Conservation (phyloP, 75 land plant species). For the Cunninghamia lanceolata region DNA sequence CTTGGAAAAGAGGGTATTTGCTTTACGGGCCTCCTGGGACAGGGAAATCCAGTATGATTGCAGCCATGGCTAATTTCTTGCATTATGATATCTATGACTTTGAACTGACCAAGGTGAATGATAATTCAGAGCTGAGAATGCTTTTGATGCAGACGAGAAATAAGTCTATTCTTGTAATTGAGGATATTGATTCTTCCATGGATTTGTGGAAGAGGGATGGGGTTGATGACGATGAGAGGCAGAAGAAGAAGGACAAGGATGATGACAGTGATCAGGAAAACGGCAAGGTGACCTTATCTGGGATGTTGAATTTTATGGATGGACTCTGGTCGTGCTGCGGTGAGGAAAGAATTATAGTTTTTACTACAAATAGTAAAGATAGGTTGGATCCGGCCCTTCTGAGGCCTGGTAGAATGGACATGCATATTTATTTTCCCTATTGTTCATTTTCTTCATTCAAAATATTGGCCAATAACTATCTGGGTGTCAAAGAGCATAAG, state of each 20-base stretch:
- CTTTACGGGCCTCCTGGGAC: conserved; percentile 84
- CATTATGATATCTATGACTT: conserved; percentile 73
- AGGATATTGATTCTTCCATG: conserved; percentile 47
- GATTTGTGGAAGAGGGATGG: conserved; percentile 12
- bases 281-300: conserved; percentile 43
- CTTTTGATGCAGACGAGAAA: conserved; percentile 31
- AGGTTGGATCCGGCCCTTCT: conserved; percentile 48
- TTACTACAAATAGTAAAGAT: conserved; percentile 42
- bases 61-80: conserved; percentile 72
- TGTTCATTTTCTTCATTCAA: conserved; percentile 65
- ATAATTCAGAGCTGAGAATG: conserved; percentile 27
- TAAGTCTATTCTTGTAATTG: conserved; percentile 47
- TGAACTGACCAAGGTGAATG: conserved; percentile 44
- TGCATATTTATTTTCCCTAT: conserved; percentile 50
- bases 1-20: conserved; percentile 86
- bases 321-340: conserved; percentile 55
- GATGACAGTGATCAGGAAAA: conserved; percentile 14
- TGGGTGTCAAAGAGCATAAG: conserved; percentile 59
- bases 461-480: conserved; percentile 58
- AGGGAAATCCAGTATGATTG: conserved; percentile 78
- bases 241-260: conserved; percentile 13
- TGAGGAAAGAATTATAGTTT: conserved; percentile 24
- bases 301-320: conserved; percentile 65
- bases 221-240: background rate
- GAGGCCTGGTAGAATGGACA: conserved; percentile 71